Conservation (phyloP, 495 filamentous ascomycete species). For the Aspergillus nanangensis region DNA sequence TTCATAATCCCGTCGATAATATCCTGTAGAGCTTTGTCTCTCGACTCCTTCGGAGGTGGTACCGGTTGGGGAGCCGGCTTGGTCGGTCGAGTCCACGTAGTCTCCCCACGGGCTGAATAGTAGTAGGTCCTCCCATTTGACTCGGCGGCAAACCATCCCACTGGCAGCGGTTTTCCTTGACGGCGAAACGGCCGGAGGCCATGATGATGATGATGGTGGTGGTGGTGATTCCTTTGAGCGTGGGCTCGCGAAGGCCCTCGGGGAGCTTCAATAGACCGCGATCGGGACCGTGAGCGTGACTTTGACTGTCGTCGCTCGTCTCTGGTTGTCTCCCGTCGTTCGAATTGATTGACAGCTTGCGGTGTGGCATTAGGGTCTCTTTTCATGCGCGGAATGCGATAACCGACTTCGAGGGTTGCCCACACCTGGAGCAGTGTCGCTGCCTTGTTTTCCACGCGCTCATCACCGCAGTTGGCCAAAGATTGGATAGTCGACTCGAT, state of each 20-base stretch:
- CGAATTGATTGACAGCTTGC: conserved; percentile 53
- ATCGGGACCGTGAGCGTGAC: conserved; percentile 50
- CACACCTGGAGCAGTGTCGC: conserved; percentile 72
- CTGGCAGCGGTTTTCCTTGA: conserved; percentile 58
- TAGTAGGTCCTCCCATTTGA: conserved; percentile 70
- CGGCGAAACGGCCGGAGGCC: conserved; percentile 54
- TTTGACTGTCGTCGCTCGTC: conserved; percentile 54
- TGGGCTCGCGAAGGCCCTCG: no score
- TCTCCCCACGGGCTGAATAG: conserved; percentile 67
- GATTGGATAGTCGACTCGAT: conserved; percentile 80
- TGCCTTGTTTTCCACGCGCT: conserved; percentile 69
- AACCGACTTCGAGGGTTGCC: conserved; percentile 87
- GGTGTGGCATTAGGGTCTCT: conserved; percentile 50
- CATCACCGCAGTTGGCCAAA: conserved; percentile 64
- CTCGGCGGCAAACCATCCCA: conserved; percentile 76
- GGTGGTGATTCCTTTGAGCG: no score
- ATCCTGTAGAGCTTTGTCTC: conserved; percentile 66
- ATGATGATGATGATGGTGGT: conserved; percentile 54
- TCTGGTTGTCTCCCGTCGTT: conserved; percentile 63
- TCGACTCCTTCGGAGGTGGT: conserved; percentile 60
- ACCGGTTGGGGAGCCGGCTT: conserved; percentile 58
- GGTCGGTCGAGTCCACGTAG: conserved; percentile 76
- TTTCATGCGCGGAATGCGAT: conserved; percentile 87
- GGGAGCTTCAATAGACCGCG: conserved; percentile 48
- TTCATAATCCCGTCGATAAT: conserved; percentile 83